A percentile compares a stretch with the other conserved stretches of the same genome.
These are phyloP conservation scores for Salinomyces thailandicus DNA, from an alignment of 2,329 filamentous ascomycete genomes.

Conservation along the genomic window DNA sequence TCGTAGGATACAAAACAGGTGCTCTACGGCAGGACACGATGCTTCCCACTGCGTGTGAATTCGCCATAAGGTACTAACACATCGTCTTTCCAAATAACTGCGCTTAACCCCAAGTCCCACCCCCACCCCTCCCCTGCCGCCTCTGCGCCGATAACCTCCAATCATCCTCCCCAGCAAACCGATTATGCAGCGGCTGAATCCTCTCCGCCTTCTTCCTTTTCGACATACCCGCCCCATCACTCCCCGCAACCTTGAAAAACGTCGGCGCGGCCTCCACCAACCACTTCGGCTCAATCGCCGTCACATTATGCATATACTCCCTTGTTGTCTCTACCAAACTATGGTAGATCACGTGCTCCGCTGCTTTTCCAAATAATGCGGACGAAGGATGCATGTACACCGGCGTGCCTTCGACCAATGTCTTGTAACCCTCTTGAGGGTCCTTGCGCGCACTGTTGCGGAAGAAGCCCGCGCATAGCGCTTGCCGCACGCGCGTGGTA, in stretches of 20 bases:
- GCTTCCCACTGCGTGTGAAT: too few species aligned
- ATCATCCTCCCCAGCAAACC: slow-evolving; percentile 84
- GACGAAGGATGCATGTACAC: slow-evolving; percentile 91
- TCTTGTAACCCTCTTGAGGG: slow-evolving; percentile 94
- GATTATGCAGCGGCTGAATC: slow-evolving; percentile 90
- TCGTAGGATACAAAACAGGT: too few species aligned
- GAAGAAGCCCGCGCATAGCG: slow-evolving; percentile 90
- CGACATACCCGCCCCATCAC: slow-evolving; percentile 57
- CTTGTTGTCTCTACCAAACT: slow-evolving; percentile 84
- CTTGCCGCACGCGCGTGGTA: slow-evolving; percentile 77
- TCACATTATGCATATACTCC: slow-evolving; percentile 97
- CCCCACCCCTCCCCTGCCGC: slow-evolving; percentile 72
- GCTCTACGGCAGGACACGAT: too few species aligned
- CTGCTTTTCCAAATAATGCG: slow-evolving; percentile 86
- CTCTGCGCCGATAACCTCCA: slow-evolving; percentile 87
- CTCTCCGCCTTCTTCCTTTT: slow-evolving; percentile 90
- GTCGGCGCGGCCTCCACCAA: slow-evolving; percentile 94
- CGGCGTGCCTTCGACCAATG: slow-evolving; percentile 84
- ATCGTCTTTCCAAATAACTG: too few species aligned
- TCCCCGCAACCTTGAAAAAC: slow-evolving; percentile 94
- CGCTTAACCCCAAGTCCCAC: slow-evolving; percentile 78
- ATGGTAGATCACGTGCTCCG: slow-evolving; percentile 94
- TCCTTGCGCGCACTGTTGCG: slow-evolving; percentile 90
- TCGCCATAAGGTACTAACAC: too few species aligned
- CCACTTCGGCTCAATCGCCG: slow-evolving; percentile 85